Evolutionary conservation across 345 rosid genomes (phyloP).

Genomic region (Ricinus communis): DNA sequence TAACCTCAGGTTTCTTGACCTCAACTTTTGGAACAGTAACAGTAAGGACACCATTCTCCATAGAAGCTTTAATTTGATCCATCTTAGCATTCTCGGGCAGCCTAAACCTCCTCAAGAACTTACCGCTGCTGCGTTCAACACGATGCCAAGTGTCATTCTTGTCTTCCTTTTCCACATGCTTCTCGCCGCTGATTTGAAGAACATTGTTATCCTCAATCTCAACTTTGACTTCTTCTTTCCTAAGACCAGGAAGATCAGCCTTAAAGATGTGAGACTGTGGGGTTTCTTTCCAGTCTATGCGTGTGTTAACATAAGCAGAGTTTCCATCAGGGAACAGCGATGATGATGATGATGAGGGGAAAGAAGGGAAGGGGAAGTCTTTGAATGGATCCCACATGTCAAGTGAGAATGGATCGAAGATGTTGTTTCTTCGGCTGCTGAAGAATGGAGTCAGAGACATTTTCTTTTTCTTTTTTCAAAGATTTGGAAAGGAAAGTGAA

Average conservation of each 20-base stretch:
- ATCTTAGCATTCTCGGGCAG: slow-evolving; percentile 18
- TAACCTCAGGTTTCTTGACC: slow-evolving; percentile 12
- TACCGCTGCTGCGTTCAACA: slow-evolving; percentile 18
- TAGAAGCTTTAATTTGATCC: slow-evolving; percentile 13
- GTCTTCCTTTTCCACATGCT: slow-evolving; percentile 20
- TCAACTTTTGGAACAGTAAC: slow-evolving; percentile 15
- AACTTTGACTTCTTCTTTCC: slow-evolving; percentile 18
- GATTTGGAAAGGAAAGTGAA: neutral
- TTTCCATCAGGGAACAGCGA: neutral
- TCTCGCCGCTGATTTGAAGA: slow-evolving; percentile 21
- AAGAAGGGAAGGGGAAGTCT: neutral
- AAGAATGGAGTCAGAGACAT: slow-evolving; percentile 17
- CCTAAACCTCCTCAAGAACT: slow-evolving; percentile 16
- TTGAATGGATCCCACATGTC: slow-evolving; percentile 14
- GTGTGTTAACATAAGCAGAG: slow-evolving; percentile 1
- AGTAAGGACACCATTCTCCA: slow-evolving; percentile 20
- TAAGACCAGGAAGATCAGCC: slow-evolving; percentile 20
- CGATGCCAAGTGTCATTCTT: slow-evolving; percentile 16
- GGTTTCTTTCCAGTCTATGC: slow-evolving; percentile 21
- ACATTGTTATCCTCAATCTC: slow-evolving; percentile 19
- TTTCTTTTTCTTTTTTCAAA: no score
- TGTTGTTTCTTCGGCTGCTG: neutral
- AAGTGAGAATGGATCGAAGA: slow-evolving; percentile 15
- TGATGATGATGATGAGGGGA: neutral
- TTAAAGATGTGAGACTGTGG: slow-evolving; percentile 17